Percentiles rank a stretch among this genome's conserved stretches.
Conservation (phyloP, 129 eudicot genomes). For the Flaveria brownii region DNA sequence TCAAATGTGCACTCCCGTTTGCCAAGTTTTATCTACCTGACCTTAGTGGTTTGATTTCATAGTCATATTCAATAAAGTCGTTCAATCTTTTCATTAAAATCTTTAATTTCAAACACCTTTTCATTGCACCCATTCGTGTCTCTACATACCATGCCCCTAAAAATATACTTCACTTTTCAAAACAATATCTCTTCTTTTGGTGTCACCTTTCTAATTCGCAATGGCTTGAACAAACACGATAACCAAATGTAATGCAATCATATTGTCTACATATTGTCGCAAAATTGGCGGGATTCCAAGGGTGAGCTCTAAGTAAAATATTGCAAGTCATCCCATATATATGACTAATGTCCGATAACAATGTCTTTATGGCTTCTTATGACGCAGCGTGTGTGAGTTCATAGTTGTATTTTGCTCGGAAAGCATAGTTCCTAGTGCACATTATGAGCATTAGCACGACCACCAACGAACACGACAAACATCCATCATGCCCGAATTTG, state of each 20-base stretch:
- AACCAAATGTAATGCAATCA: slow-evolving; percentile 63
- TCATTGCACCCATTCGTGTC: too few relatives aligned
- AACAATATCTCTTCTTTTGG: too few relatives aligned
- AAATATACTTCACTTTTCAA: too few relatives aligned
- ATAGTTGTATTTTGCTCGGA: slow-evolving; percentile 55
- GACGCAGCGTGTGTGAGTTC: slow-evolving; percentile 59
- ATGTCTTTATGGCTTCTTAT: slow-evolving; percentile 42
- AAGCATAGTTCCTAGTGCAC: slow-evolving; percentile 63
- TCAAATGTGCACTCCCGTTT: too few relatives aligned
- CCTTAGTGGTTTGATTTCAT: too few relatives aligned
- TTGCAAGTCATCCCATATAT: slow-evolving; percentile 56
- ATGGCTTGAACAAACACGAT: slow-evolving; percentile 49
- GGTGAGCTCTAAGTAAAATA: slow-evolving; percentile 61
- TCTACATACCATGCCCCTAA: too few relatives aligned
- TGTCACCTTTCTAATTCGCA: too few relatives aligned
- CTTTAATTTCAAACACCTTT: too few relatives aligned
- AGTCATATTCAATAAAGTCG: too few relatives aligned
- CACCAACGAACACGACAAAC: slow-evolving; percentile 43
- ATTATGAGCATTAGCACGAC: slow-evolving; percentile 46
- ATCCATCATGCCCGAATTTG: too few relatives aligned
- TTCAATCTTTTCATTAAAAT: too few relatives aligned
- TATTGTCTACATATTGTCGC: slow-evolving; percentile 52
- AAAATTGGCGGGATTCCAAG: slow-evolving; percentile 76
- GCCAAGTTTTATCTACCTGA: too few relatives aligned
- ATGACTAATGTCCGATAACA: slow-evolving; percentile 21